Conservation (phyloP, 2,329 filamentous ascomycete species). For the Aureobasidium sp. region DNA sequence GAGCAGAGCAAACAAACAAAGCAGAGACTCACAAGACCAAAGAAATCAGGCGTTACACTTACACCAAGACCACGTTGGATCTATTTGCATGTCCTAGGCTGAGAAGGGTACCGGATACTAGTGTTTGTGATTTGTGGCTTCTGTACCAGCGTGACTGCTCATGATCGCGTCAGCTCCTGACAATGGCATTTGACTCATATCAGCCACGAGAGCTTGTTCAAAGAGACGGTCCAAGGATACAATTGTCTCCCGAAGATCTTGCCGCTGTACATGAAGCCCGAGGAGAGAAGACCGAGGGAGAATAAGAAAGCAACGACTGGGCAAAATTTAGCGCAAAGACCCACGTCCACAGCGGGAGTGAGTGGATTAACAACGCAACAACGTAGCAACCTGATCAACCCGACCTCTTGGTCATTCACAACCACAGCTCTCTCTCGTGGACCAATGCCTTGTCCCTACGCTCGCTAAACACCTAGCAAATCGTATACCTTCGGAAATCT, state of each 20-base stretch:
- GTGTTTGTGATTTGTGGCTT: slow-evolving; percentile 11
- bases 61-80: neutral
- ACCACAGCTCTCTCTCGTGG: slow-evolving; percentile 1
- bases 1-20: neutral
- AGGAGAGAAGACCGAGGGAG: slow-evolving; percentile 15
- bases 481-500: neutral
- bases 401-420: slow-evolving; percentile 6
- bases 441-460: slow-evolving; percentile 12
- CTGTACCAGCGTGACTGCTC: slow-evolving; percentile 5
- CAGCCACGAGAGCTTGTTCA: neutral
- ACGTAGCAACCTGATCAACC: slow-evolving; percentile 6
- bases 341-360: slow-evolving; percentile 1
- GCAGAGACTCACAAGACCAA: slow-evolving; percentile 5
- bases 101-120: neutral
- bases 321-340: slow-evolving; percentile 4
- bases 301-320: neutral
- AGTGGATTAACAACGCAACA: slow-evolving; percentile 6
- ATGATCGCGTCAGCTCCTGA: slow-evolving; percentile 7
- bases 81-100: neutral
- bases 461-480: neutral
- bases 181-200: neutral
- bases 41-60: slow-evolving; percentile 9
- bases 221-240: neutral
- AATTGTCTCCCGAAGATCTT: neutral
- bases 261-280: neutral